phyloP scores from a whole-genome alignment of 2,329 filamentous ascomycete genomes.

The Pleomassaria siparia region DNA sequence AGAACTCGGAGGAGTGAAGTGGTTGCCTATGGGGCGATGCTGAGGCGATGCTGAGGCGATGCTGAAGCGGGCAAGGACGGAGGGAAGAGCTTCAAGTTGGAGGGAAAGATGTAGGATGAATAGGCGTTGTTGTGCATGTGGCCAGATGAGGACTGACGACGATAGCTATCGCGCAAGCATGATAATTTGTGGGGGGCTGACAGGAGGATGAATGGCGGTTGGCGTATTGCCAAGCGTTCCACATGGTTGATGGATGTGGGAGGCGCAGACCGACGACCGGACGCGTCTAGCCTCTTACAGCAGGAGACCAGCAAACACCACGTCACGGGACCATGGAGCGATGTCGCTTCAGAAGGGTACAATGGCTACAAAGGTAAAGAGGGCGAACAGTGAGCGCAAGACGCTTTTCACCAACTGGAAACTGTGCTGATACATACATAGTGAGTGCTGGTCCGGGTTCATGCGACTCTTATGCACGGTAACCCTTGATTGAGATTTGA shows the following conservation, averaged over 20 bases:
- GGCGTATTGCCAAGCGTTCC: constrained; percentile 1
- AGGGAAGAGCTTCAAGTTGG: constrained; percentile 17
- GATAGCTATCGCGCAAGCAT: constrained; percentile 21
- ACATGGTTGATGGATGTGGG: constrained; percentile 2
- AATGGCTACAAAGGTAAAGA: not conserved
- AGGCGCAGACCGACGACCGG: constrained; percentile 9
- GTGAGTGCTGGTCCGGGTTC: not conserved
- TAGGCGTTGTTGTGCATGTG: constrained; percentile 12
- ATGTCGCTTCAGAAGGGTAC: not conserved
- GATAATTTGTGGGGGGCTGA: constrained; percentile 27
- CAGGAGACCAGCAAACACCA: constrained; percentile 2
- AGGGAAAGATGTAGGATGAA: constrained; percentile 3
- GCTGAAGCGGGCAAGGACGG: constrained; percentile 5
- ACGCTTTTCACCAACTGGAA: not conserved
- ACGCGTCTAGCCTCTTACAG: constrained; percentile 9
- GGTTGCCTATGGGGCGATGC: constrained; percentile 8
- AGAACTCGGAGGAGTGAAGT: constrained; percentile 18
- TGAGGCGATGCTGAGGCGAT: not conserved
- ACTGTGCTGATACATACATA: not conserved
- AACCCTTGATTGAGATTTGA: not conserved
- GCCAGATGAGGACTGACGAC: constrained; percentile 11
- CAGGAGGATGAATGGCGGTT: constrained; percentile 10
- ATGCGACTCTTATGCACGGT: not conserved
- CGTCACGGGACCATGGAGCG: not conserved
- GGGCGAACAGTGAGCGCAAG: not conserved